Conservation (phyloP, 768 basidiomycete genomes). For the Cyclocybe cylindracea region DNA sequence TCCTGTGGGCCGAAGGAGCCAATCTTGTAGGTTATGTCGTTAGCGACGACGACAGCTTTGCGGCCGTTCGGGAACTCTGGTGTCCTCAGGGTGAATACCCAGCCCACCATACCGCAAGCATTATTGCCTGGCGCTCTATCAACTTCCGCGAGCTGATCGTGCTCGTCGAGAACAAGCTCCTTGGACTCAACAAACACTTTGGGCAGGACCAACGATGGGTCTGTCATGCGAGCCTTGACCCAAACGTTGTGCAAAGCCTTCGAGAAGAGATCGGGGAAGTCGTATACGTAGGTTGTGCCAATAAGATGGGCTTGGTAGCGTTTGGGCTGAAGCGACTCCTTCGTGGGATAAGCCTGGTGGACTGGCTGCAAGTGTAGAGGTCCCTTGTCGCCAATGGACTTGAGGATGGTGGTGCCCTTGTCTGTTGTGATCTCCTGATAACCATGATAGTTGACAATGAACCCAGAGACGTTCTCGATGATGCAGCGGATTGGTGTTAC, state of each 20-base stretch:
- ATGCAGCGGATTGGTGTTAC: slow-evolving; percentile 95
- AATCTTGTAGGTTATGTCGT: slow-evolving; percentile 98
- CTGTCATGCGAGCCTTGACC: slow-evolving; percentile 65
- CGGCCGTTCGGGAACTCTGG: slow-evolving; percentile 93
- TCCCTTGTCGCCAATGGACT: slow-evolving; percentile 98
- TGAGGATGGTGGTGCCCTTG: slow-evolving; percentile 92
- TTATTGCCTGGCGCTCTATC: slow-evolving; percentile 93
- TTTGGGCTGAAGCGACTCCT: slow-evolving; percentile 97
- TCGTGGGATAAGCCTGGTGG: slow-evolving; percentile 91
- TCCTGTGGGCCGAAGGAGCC: slow-evolving; percentile 96
- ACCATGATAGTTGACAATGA: slow-evolving; percentile 97
- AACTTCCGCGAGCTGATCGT: slow-evolving; percentile 88
- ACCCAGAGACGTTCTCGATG: slow-evolving; percentile 98
- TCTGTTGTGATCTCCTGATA: slow-evolving; percentile 99
- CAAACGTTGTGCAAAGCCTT: slow-evolving; percentile 95
- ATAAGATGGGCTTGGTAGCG: slow-evolving; percentile 98
- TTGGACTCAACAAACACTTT: slow-evolving; percentile 79
- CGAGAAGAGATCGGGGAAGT: slow-evolving; percentile 98
- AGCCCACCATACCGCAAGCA: slow-evolving; percentile 95
- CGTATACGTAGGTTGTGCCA: slow-evolving; percentile 98
- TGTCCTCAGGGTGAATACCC: slow-evolving; percentile 91
- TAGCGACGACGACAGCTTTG: slow-evolving; percentile 86
- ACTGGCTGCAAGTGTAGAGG: slow-evolving; percentile 96
- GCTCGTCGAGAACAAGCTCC: slow-evolving; percentile 93
- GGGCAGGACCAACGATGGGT: slow-evolving; percentile 71